Evolutionary conservation across 2,329 filamentous ascomycete genomes (phyloP), one percentile per base, ranked within the genome.

Genomic region (Fusarium papillatum): DNA sequence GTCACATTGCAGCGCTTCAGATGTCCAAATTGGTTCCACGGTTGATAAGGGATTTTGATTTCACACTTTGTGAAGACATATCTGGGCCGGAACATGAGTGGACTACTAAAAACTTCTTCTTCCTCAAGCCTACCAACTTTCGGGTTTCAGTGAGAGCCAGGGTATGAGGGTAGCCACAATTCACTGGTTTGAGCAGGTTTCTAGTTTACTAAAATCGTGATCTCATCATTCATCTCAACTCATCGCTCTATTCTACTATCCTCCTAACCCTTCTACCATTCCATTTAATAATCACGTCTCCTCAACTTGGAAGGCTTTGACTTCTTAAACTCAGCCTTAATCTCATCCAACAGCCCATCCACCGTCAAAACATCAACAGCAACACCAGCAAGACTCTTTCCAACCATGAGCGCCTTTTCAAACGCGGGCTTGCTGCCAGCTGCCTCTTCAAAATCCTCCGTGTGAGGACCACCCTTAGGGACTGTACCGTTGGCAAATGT

Each of bases 351-450:
- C 19, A 90, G 72, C 1, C 83, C 83, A 5, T 85, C 78, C 9
- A 84, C 81, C 0, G 82, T 83, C 63, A 90, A 75, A 0, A 90
- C 83, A 69, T 90, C 88, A 4, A 89, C 70, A 0, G 85, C 88
- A 1, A 86, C 85, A 5, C 86, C 86, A 2, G 88, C 87, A 53
- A 90, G 77, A 5, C 84, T 85, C 74, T 89, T 89, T 0, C 84
- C 87, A 1, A 86, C 87, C 63, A 85, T 82, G 29, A 90, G 75
- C 0, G 87, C 84, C 55, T 86, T 83, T 34, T 85, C 80, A 67
- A 89, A 89, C 0, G 87, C 87, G 19, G 84, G 83, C 29, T 81
- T 83, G 0, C 87, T 90, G 6, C 88, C 88, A 0, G 88, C 86
- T 0, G 89, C 87, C 5, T 83, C 81, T 11, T 88, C 87, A 74